phyloP scores from a whole-genome alignment of 176 grass and related monocot species.

The Hordeum vulgare region MorexV3_pseudomolecules_assembly NC_058522.1:488965045-488965544 shows the following conservation, averaged over 20 bases:
- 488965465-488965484: neutral
- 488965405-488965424: too few species aligned
- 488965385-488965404: too few species aligned
- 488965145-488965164: neutral
- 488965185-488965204: neutral
- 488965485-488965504: neutral
- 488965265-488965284: neutral
- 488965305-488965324: neutral
- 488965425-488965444: too few species aligned
- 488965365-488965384: too few species aligned
- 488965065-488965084: neutral
- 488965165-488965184: neutral
- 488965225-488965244: too few species aligned
- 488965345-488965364: neutral
- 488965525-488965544: too few species aligned
- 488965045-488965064: neutral
- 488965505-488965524: neutral
- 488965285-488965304: neutral
- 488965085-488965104: neutral
- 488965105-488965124: neutral
- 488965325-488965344: neutral
- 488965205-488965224: too few species aligned
- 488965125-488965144: neutral
- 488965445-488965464: neutral
- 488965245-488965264: too few species aligned